These are phyloP conservation scores for Nannizziopsis barbatae DNA, from an alignment of 2,329 filamentous ascomycete genomes.

Conservation along the genomic window DNA sequence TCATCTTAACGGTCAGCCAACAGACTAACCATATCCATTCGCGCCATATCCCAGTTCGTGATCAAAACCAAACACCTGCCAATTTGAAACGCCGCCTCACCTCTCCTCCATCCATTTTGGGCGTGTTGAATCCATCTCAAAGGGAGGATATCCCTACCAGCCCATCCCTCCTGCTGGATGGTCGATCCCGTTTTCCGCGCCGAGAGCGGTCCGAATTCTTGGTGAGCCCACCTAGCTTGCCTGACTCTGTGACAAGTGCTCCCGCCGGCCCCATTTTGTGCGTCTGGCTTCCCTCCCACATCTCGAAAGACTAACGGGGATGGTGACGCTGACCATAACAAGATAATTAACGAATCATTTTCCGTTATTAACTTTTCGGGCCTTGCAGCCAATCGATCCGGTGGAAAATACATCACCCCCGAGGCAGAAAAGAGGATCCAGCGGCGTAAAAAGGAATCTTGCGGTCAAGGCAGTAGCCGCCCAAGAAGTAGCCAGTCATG, in stretches of 20 bases:
- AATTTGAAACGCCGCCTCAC: not conserved
- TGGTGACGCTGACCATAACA: constrained; percentile 3
- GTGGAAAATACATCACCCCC: not conserved
- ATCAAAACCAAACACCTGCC: too few relatives aligned
- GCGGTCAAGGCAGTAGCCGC: constrained; percentile 11
- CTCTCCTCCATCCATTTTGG: not conserved
- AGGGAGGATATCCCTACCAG: not conserved
- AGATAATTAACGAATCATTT: constrained; percentile 1
- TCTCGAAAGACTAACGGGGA: not conserved
- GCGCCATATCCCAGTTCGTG: too few relatives aligned
- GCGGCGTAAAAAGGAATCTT: constrained; percentile 11
- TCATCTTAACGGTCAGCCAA: too few relatives aligned
- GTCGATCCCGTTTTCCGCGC: not conserved
- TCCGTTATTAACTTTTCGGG: not conserved
- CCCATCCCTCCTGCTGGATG: constrained; percentile 4
- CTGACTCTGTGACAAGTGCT: not conserved
- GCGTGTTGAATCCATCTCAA: not conserved
- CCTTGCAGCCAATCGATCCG: constrained; percentile 5
- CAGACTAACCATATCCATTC: too few relatives aligned
- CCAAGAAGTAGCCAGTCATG: constrained; percentile 11
- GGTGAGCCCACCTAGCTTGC: constrained; percentile 1
- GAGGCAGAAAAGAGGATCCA: not conserved
- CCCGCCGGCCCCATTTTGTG: not conserved
- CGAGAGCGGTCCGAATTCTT: constrained; percentile 1
- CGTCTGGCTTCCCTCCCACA: not conserved